Conservation (phyloP, 306 rosid species). For the Vicia sativa region DNA sequence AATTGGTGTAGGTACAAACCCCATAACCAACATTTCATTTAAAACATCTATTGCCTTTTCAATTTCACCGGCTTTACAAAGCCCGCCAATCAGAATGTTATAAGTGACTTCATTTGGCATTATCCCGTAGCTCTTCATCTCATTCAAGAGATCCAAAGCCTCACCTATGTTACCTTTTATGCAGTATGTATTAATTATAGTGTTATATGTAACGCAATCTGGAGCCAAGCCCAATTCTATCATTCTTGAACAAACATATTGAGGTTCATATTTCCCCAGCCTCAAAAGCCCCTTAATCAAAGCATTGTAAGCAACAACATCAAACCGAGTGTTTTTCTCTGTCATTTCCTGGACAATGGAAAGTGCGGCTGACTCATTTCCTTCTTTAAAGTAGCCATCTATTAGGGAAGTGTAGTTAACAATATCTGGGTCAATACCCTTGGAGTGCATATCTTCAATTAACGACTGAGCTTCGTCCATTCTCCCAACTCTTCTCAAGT, state of each 20-base stretch:
- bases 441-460: conserved; percentile 60
- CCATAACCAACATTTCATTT: conserved; percentile 62
- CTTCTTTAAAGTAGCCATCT: conserved; percentile 77
- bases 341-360: conserved; percentile 74
- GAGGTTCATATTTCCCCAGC: conserved; percentile 70
- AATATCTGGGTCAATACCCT: conserved; percentile 64
- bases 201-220: conserved; percentile 74
- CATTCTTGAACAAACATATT: conserved; percentile 65
- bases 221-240: conserved; percentile 75
- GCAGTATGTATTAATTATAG: conserved; percentile 66
- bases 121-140: conserved; percentile 71
- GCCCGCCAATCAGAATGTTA: conserved; percentile 63
- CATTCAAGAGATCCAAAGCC: conserved; percentile 71
- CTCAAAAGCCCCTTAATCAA: conserved; percentile 72
- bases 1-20: conserved; percentile 51
- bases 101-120: conserved; percentile 61
- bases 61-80: conserved; percentile 66
- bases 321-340: conserved; percentile 60
- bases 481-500: conserved; percentile 66
- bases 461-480: conserved; percentile 70
- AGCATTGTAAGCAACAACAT: conserved; percentile 85
- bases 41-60: conserved; percentile 64
- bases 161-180: conserved; percentile 57
- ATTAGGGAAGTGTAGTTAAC: conserved; percentile 78
- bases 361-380: conserved; percentile 67